Percentiles rank a stretch among this genome's conserved stretches.
Evolutionary conservation across 768 basidiomycete genomes (phyloP).

Genomic region (Tricholoma furcatifolium): DNA sequence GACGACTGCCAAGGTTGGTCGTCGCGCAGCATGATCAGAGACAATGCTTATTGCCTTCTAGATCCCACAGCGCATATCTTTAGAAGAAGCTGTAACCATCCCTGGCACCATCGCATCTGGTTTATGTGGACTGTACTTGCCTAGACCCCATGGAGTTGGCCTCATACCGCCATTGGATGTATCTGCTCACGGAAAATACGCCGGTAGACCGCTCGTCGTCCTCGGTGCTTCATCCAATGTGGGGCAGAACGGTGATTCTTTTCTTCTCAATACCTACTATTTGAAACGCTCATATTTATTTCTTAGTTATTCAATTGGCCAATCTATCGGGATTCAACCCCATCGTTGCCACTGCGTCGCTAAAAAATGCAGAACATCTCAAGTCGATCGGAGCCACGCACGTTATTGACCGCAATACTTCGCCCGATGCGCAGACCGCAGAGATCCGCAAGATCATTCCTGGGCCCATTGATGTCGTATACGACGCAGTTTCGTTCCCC

Average conservation of each 20-base stretch:
- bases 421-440: background rate
- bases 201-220: constrained; percentile 31
- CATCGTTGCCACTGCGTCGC: constrained; percentile 33
- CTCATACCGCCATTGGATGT: constrained; percentile 30
- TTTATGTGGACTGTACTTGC: constrained; percentile 30
- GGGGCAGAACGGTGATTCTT: constrained; percentile 32
- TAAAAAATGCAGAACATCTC: constrained; percentile 21
- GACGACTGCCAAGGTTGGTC: constrained; percentile 5
- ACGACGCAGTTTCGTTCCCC: constrained; percentile 30
- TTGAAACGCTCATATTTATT: background rate
- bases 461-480: constrained; percentile 20
- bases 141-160: constrained; percentile 23
- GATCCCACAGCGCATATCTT: constrained; percentile 31
- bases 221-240: constrained; percentile 34
- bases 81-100: constrained; percentile 36
- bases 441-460: constrained; percentile 20
- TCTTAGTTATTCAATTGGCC: constrained; percentile 29
- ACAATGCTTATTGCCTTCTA: constrained; percentile 11
- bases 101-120: constrained; percentile 28
- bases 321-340: constrained; percentile 35
- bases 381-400: constrained; percentile 36
- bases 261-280: too few relatives aligned
- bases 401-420: constrained; percentile 25
- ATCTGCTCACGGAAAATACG: constrained; percentile 27
- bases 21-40: constrained; percentile 13